Base-by-base conservation (phyloP, 495 filamentous ascomycete species). In the Geoglossum glabrum region DNA sequence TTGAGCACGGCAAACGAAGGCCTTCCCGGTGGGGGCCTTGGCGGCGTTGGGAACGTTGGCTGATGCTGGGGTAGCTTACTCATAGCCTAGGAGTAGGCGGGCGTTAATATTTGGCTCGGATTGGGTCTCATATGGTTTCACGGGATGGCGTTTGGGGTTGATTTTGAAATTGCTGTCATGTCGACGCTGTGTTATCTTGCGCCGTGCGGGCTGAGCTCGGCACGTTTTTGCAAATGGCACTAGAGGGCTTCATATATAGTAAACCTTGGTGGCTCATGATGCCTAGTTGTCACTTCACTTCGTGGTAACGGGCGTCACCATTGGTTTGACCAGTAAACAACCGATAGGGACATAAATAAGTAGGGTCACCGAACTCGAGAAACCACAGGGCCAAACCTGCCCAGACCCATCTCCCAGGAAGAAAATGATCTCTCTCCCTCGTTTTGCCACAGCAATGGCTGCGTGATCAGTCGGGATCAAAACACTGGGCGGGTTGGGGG, bases 1-100 rank as follows among this genome's bases (percentile, higher is more conserved):
- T 64, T 90, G 64, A 84, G 82, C 59, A 85, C 80, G 43, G 86
- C 83, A 36, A 84, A 79, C 57, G 83, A 86, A 61, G 84, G 84
- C 30, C 76, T 26, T 6, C 54, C 54, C 43, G 33, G 54, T 26
- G 54, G 54, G 15, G 28, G 28, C 33, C 10, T 36, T 38, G 54
- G 54, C 10, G 54, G 28, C 2, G 54, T n/a, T 21, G 54, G 30
- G n/a, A 45, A 19, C n/a, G 40, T 10, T 45, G 40, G 17, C n/a
- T 45, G 23, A 21, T 45, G n/a, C 3, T 45, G 40, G 40, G n/a
- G 13, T 45, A 21, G 40, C 23, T 45, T 21, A 45, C 23, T 21
- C 40, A 45, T 21, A 21, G 40, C n/a, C 17, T 21, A 19, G 40
- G n/a, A 45, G 23, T 21, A 5, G n/a, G 40, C 23, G 10, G 40